Base-by-base conservation (phyloP, 495 filamentous ascomycete genomes). In the Lophiotrema nucula region DNA sequence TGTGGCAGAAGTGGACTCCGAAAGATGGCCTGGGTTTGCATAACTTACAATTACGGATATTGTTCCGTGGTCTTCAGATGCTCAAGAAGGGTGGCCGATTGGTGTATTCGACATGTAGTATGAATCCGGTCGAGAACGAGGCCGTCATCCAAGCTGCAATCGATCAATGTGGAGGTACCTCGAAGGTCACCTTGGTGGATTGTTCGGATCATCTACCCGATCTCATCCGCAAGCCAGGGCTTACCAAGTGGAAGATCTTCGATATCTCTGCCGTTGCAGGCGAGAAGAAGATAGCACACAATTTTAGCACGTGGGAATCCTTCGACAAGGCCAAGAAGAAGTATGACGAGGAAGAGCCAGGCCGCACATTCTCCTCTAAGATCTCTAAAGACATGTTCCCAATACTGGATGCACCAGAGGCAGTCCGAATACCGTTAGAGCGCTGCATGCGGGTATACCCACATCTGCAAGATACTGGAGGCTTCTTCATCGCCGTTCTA, bases 91-190 rank as follows among this genome's bases (percentile, higher is more conserved):
- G 93, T 27, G 93, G 93, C 56, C 82, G 90, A 43, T 86, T 97
- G 8, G 91, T 97, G 24, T 98, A 97, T 74, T 97, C 92, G 5
- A 97, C 93, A 15, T 98, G 93, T 77, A 95, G 89, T 71, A 88
- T 98, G 87, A 98, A 97, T 72, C 92, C 93, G 0, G 79, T 97
- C 21, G 93, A 98, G 71, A 95, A 98, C 67, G 93, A 98, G 75
- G 88, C 95, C n/a, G 90, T 97, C 19, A 74, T 98, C 53, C 79
- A 88, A 2, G 77, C 74, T 46, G 92, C 95, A 3, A 95, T 97
- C 64, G 88, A 90, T 57, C 82, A 91, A 38, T 97, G 92, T 65
- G 93, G 93, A 57, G 93, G 93, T 8, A 68, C 82, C 1, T 79
- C 81, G 22, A 95, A 92, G 65, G 87, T 97, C 31, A 76, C 83